Evolutionary conservation across 805 yeast genomes (phyloP).

Genomic region (Candida stauntonica): DNA sequence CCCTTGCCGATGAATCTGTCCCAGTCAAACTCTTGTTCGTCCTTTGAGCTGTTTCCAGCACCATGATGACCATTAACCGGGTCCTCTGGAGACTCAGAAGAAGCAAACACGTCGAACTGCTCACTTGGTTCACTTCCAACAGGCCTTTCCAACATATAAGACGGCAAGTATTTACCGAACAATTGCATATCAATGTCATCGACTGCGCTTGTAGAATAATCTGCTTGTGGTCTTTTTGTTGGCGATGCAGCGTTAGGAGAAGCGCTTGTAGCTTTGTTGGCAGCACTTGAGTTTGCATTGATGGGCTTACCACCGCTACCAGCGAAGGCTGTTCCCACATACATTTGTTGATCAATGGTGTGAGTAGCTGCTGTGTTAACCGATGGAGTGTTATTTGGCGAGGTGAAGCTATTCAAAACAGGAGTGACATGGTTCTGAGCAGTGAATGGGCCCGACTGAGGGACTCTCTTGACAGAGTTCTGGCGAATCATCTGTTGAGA

Average conservation of each 20-base stretch:
- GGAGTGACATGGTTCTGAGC: background rate
- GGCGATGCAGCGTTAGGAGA: conserved; percentile 5
- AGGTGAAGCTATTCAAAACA: conserved; percentile 13
- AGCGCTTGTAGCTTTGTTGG: no score
- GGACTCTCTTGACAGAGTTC: conserved; percentile 1
- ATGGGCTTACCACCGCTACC: no score
- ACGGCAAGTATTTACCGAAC: conserved; percentile 77
- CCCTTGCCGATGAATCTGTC: conserved; percentile 25
- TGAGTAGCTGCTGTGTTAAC: conserved; percentile 16
- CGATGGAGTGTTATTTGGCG: conserved; percentile 15
- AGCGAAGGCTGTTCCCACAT: background rate
- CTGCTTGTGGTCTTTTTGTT: background rate
- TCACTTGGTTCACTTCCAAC: background rate
- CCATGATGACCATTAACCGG: background rate
- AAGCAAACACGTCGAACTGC: background rate
- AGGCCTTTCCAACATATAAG: conserved; percentile 54
- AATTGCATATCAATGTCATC: conserved; percentile 79
- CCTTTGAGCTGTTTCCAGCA: conserved; percentile 1
- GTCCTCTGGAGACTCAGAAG: conserved; percentile 10
- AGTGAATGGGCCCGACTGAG: conserved; percentile 12
- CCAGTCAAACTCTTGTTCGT: conserved; percentile 25
- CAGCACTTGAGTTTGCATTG: no score
- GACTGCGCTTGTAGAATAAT: background rate
- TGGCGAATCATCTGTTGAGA: background rate
- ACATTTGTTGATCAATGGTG: conserved; percentile 6